Conservation (phyloP, 495 filamentous ascomycete genomes). For the Hypoxylon trugodes region DNA sequence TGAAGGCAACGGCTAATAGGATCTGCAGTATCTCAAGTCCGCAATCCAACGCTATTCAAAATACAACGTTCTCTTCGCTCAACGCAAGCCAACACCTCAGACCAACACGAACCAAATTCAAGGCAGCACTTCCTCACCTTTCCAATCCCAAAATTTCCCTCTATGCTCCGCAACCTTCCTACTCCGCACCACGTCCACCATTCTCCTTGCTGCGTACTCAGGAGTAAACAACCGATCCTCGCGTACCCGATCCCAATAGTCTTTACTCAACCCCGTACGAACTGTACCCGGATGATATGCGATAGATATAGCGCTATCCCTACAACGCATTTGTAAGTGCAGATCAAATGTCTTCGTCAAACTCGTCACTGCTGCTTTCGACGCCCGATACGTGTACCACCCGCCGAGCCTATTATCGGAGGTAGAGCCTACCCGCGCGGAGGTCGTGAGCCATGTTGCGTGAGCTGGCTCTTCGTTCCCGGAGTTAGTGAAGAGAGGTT, state of each 20-base stretch:
- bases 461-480: slow-evolving; percentile 35
- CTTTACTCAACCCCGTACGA: slow-evolving; percentile 74
- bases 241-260: slow-evolving; percentile 70
- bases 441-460: slow-evolving; percentile 74
- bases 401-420: slow-evolving; percentile 74
- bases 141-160: slow-evolving; percentile 81
- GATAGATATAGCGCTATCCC: slow-evolving; percentile 68
- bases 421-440: slow-evolving; percentile 78
- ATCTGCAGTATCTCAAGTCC: no score
- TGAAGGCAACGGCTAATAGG: no score
- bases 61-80: background rate
- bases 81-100: background rate
- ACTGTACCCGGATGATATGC: slow-evolving; percentile 87
- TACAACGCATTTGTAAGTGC: slow-evolving; percentile 63
- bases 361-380: slow-evolving; percentile 76
- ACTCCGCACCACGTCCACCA: slow-evolving; percentile 63
- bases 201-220: slow-evolving; percentile 66
- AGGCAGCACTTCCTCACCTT: slow-evolving; percentile 72
- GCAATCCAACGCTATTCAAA: background rate
- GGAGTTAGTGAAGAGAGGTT: background rate
- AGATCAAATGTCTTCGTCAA: slow-evolving; percentile 77
- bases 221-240: slow-evolving; percentile 69
- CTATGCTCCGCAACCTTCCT: slow-evolving; percentile 58
- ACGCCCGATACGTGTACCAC: slow-evolving; percentile 79
- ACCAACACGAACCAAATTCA: slow-evolving; percentile 46